Base-by-base conservation (phyloP, 1,139 yeast genomes). In the Diutina pseudorugosa region DNA sequence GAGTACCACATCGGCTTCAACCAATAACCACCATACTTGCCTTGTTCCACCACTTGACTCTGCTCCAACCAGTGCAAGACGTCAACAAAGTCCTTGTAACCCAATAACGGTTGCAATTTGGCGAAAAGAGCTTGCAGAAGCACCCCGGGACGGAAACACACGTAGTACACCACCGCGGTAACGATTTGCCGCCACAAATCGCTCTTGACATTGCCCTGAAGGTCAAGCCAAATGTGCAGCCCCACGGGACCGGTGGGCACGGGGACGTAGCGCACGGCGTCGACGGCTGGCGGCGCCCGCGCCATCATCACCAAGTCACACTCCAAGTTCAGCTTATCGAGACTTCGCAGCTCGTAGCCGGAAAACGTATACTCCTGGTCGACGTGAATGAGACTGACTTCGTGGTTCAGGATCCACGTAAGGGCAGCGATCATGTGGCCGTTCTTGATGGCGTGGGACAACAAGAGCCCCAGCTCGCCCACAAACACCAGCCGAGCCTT, bases 31-130 rank as follows among this genome's bases (percentile, higher is more conserved):
- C 18, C 27, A 11, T 7, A 45, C 14, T 33, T n/a, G 0, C 49
- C 40, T 16, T 45, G 49, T 45, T 45, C 49, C 5, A 45, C 40
- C 49, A 27, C 49, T 14, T 27, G 20, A 1, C 20, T 45, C 4
- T 27, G 49, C 18, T 45, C 49, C n/a, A 45, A 25, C 49, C 49
- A 45, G 18, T 25, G 18, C 49, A 45, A 27, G 7, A 27, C 49
- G 19, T 45, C 49, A 27, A 45, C 6, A 18, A 45, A 45, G 27
- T 45, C 49, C 12, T 27, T n/a, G n/a, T 45, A 16, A 11, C 49
- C 49, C 21, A 45, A 45, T 8, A 27, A 18, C 23, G 49, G 49
- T 36, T 23, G 49, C 3, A 45, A n/a, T 36, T 45, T 45, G 12
- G 40, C 40, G 21, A 25, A 45, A 9, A 45, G 21, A 4, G 49